These are phyloP conservation scores for Cantharellus cinnabarinus DNA, from an alignment of 768 basidiomycete genomes.

Conservation along the genomic window DNA sequence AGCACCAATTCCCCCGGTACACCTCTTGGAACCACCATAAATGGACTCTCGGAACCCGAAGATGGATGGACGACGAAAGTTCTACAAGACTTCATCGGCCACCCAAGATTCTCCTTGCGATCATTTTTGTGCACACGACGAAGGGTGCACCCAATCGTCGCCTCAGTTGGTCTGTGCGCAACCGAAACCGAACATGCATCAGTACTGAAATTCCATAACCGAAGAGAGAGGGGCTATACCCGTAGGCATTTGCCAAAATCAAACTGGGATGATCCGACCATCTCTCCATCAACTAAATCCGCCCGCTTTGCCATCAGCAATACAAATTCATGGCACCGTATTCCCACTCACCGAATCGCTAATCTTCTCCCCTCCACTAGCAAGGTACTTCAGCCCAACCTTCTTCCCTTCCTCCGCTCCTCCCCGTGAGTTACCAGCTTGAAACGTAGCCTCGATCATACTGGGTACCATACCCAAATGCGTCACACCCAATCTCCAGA, in stretches of 20 bases:
- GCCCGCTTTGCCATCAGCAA: neutral
- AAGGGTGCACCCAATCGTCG: conserved; percentile 31
- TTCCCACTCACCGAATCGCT: conserved; percentile 23
- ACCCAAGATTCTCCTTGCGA: conserved; percentile 26
- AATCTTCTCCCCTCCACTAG: conserved; percentile 33
- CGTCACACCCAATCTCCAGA: conserved; percentile 22
- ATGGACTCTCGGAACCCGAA: neutral
- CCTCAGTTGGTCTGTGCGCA: conserved; percentile 25
- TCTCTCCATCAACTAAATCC: conserved; percentile 21
- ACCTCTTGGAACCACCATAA: neutral
- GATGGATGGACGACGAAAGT: neutral
- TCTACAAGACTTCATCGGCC: conserved; percentile 16
- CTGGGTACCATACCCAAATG: conserved; percentile 34
- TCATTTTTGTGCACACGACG: conserved; percentile 23
- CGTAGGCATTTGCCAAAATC: conserved; percentile 30
- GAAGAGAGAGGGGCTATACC: conserved; percentile 11
- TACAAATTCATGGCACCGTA: neutral
- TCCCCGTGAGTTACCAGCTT: conserved; percentile 9
- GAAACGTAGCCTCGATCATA: conserved; percentile 30
- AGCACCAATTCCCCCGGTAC: conserved; percentile 27
- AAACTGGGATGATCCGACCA: conserved; percentile 28
- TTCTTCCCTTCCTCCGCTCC: conserved; percentile 15
- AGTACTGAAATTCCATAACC: neutral
- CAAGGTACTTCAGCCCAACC: conserved; percentile 24
- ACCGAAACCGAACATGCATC: neutral